Conservation (phyloP, 78 protist genomes). For the Dictyostelium capitatum region DNA sequence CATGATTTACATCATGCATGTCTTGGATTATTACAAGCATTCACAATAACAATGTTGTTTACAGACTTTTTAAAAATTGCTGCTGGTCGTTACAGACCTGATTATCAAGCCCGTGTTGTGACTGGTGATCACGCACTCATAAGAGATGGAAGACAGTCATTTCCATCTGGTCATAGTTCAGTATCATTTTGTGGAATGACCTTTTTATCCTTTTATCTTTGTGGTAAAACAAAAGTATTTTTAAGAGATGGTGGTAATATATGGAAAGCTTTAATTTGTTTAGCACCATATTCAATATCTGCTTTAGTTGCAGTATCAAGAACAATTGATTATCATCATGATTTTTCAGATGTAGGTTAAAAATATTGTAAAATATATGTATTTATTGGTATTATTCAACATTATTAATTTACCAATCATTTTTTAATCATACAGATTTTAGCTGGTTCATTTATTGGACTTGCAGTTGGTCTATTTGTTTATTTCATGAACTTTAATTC, state of each 20-base stretch:
- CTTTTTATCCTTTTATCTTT: slow-evolving; percentile 44
- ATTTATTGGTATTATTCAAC: too few relatives aligned
- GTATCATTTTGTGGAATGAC: slow-evolving; percentile 68
- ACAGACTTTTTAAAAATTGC: slow-evolving; percentile 55
- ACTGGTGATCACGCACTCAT: neutral
- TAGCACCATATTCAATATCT: slow-evolving; percentile 33
- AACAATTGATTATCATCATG: slow-evolving; percentile 72
- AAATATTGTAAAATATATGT: too few relatives aligned
- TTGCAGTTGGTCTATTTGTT: slow-evolving; percentile 35
- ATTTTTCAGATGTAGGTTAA: slow-evolving; percentile 66
- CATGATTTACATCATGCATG: slow-evolving; percentile 73
- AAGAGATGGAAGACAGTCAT: slow-evolving; percentile 52
- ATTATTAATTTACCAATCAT: neutral
- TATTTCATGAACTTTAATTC: slow-evolving; percentile 48
- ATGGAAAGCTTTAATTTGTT: slow-evolving; percentile 22
- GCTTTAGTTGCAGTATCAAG: slow-evolving; percentile 65
- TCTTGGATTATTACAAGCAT: slow-evolving; percentile 61
- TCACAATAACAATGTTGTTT: slow-evolving; percentile 65
- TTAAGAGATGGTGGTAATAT: slow-evolving; percentile 32
- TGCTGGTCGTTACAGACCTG: slow-evolving; percentile 75
- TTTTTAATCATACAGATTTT: too few relatives aligned
- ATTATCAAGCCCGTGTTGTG: slow-evolving; percentile 34
- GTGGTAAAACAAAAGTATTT: slow-evolving; percentile 54
- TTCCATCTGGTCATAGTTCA: slow-evolving; percentile 69
- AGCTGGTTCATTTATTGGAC: slow-evolving; percentile 64